Percentiles rank a stretch among this genome's conserved stretches.
Conservation (phyloP, 164 flowering plant species). For the Euptelea pleiosperma region DNA sequence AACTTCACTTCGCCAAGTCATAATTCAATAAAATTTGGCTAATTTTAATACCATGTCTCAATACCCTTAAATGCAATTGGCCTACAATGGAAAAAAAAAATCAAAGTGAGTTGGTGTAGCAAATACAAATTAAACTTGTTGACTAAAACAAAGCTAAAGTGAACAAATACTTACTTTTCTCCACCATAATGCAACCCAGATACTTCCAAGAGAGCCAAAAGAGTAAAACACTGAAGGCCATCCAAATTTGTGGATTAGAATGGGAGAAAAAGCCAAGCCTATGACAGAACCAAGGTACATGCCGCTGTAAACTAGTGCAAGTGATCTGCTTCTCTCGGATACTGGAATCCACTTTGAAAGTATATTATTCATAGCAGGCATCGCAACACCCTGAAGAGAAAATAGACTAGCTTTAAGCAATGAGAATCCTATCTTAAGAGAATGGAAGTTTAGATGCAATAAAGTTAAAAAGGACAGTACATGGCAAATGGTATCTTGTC, state of each 20-base stretch:
- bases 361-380: constrained; percentile 99
- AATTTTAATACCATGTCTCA: too few species aligned
- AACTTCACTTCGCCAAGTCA: too few species aligned
- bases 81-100: neutral
- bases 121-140: neutral
- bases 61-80: constrained; percentile 2
- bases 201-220: constrained; percentile 93
- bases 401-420: constrained; percentile 14
- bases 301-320: constrained; percentile 94
- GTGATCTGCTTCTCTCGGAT: constrained; percentile 98
- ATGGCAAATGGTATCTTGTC: neutral
- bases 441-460: neutral
- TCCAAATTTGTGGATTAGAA: constrained; percentile 78
- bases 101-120: neutral
- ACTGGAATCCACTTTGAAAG: constrained; percentile 97
- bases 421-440: neutral
- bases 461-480: too few species aligned
- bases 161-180: constrained; percentile 52
- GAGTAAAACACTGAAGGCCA: constrained; percentile 98
- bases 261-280: constrained; percentile 86
- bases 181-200: constrained; percentile 93
- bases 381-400: constrained; percentile 86
- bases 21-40: too few species aligned
- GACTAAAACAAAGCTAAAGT: neutral
- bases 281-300: constrained; percentile 98